These are phyloP conservation scores for Lachnellula willkommii DNA, from an alignment of 2,329 filamentous ascomycete species.

Conservation along the genomic window DNA sequence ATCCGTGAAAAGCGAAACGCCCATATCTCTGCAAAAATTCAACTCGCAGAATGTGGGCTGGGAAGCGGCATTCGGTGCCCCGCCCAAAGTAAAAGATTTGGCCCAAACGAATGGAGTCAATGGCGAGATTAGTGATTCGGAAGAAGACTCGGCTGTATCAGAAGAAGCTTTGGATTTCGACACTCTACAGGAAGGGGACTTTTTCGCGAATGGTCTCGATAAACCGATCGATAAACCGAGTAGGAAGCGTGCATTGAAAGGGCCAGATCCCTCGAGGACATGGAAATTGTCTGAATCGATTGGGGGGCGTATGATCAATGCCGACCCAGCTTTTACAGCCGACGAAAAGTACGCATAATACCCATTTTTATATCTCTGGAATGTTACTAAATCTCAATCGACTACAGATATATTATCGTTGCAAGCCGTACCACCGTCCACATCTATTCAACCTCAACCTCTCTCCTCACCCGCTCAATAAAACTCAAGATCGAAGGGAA, in stretches of 20 bases:
- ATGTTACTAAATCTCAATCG: slow-evolving; percentile 11
- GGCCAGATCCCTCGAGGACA: slow-evolving; percentile 18
- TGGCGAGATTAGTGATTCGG: slow-evolving; percentile 5
- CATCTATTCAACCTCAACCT: slow-evolving; percentile 76
- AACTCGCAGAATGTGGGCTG: slow-evolving; percentile 18
- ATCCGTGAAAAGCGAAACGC: slow-evolving; percentile 16
- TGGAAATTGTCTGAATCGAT: slow-evolving; percentile 61
- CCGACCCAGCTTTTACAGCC: slow-evolving; percentile 56
- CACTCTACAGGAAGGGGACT: slow-evolving; percentile 1
- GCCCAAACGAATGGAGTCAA: slow-evolving; percentile 18
- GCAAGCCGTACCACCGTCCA: slow-evolving; percentile 70
- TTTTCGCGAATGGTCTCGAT: background rate
- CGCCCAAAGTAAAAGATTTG: slow-evolving; percentile 16
- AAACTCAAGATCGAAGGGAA: slow-evolving; percentile 34
- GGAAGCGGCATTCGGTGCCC: slow-evolving; percentile 26
- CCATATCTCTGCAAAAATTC: slow-evolving; percentile 11
- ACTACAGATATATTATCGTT: slow-evolving; percentile 60
- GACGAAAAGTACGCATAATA: slow-evolving; percentile 53
- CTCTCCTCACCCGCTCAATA: slow-evolving; percentile 71
- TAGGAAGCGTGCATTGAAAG: slow-evolving; percentile 31
- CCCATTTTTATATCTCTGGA: slow-evolving; percentile 9
- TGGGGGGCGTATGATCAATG: slow-evolving; percentile 59
- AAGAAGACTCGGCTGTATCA: slow-evolving; percentile 10
- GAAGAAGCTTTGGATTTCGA: slow-evolving; percentile 25
- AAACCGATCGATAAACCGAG: background rate